phyloP scores from a whole-genome alignment of 2,329 filamentous ascomycete genomes.

The Grosmannia serpens region DNA sequence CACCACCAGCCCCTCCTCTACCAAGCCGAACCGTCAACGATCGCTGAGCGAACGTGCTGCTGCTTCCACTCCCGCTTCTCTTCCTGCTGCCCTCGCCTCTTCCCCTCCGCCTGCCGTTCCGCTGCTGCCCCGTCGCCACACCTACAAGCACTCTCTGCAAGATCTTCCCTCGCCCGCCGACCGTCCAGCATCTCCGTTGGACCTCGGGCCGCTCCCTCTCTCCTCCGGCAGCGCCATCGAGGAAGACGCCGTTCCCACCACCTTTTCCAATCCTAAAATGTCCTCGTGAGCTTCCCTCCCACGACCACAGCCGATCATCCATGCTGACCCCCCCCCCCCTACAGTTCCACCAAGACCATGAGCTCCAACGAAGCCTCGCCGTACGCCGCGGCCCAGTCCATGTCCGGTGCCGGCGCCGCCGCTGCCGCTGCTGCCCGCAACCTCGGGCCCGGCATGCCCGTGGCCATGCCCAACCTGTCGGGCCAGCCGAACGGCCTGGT shows the following conservation, averaged over 20 bases:
- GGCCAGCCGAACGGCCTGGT: slow-evolving; percentile 22
- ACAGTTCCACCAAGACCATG: slow-evolving; percentile 11
- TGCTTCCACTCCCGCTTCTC: neutral
- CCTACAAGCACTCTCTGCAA: slow-evolving; percentile 8
- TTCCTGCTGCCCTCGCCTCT: neutral
- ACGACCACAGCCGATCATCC: neutral
- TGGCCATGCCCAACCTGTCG: slow-evolving; percentile 24
- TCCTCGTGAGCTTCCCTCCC: slow-evolving; percentile 9
- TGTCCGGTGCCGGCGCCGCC: slow-evolving; percentile 4
- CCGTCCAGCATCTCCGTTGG: neutral
- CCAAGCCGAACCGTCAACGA: slow-evolving; percentile 7
- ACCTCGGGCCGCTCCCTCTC: slow-evolving; percentile 2
- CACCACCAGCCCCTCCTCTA: neutral
- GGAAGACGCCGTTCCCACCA: neutral
- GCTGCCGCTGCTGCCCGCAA: slow-evolving; percentile 5
- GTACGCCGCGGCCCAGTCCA: slow-evolving; percentile 8
- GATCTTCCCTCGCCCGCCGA: slow-evolving; percentile 8
- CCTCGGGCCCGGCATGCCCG: slow-evolving; percentile 11
- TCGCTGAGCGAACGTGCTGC: slow-evolving; percentile 9
- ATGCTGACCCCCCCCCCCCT: neutral
- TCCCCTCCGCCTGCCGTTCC: neutral
- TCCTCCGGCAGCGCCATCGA: neutral
- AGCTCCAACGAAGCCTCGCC: slow-evolving; percentile 7
- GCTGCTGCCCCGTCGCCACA: slow-evolving; percentile 3
- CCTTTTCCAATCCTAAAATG: slow-evolving; percentile 7